Evolutionary conservation across 192 early-diverging fungal species (phyloP).

Genomic region (Backusella psychrophila): DNA sequence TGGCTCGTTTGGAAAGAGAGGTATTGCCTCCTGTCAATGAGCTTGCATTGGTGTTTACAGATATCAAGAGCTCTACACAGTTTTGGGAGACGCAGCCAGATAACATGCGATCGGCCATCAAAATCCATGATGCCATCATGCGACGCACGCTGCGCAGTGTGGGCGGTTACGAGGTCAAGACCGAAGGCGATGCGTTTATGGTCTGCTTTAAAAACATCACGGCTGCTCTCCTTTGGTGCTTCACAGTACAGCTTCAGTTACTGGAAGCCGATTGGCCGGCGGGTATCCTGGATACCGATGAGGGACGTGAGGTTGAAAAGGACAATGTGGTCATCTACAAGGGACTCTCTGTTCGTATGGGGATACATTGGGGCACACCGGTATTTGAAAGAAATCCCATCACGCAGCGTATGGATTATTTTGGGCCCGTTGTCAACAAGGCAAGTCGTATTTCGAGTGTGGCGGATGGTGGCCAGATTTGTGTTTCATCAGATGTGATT

Average conservation of each 20-base stretch:
- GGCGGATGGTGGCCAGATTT: constrained; percentile 91
- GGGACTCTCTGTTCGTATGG: constrained; percentile 90
- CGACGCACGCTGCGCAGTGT: constrained; percentile 74
- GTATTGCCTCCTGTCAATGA: constrained; percentile 81
- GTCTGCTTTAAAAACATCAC: constrained; percentile 83
- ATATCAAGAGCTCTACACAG: constrained; percentile 92
- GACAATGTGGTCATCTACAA: constrained; percentile 68
- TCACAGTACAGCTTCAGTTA: constrained; percentile 82
- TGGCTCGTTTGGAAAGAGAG: constrained; percentile 68
- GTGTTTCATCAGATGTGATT: constrained; percentile 78
- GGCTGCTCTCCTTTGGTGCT: constrained; percentile 82
- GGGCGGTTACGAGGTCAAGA: constrained; percentile 95
- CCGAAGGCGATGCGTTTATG: constrained; percentile 95
- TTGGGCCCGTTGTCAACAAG: constrained; percentile 91
- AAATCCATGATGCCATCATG: constrained; percentile 84
- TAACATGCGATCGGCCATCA: constrained; percentile 86
- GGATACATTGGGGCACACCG: constrained; percentile 88
- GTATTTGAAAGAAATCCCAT: constrained; percentile 86
- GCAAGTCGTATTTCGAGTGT: constrained; percentile 80
- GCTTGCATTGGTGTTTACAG: constrained; percentile 88
- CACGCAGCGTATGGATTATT: constrained; percentile 97
- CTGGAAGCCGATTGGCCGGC: constrained; percentile 85
- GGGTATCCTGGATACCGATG: constrained; percentile 73
- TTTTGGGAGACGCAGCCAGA: constrained; percentile 84
- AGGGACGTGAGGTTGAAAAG: constrained; percentile 73